Percentiles rank a stretch among this genome's conserved stretches.
These are phyloP conservation scores for Endocarpon pusillum DNA, from an alignment of 495 filamentous ascomycete genomes.

Conservation along the genomic window DNA sequence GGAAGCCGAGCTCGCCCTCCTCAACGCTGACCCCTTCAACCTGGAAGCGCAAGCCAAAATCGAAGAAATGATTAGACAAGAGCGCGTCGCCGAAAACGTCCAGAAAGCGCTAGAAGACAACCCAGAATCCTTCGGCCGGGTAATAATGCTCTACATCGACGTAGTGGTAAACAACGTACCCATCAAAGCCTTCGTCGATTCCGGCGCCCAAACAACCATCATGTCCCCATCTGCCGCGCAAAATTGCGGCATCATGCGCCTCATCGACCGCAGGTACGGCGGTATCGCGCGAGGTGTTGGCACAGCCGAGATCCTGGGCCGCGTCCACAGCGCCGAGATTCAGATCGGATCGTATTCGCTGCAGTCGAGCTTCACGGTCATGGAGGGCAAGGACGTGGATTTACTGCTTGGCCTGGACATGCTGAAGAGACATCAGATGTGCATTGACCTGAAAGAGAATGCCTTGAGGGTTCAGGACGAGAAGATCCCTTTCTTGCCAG, in stretches of 20 bases:
- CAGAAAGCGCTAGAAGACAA: conserved; percentile 93
- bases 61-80: conserved; percentile 89
- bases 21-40: conserved; percentile 89
- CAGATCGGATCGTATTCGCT: conserved; percentile 79
- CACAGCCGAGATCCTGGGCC: conserved; percentile 82
- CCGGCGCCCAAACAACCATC: conserved; percentile 93
- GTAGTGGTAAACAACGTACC: conserved; percentile 85
- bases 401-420: conserved; percentile 89
- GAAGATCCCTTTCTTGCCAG: conserved; percentile 76
- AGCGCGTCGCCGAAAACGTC: conserved; percentile 82
- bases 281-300: conserved; percentile 88
- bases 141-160: conserved; percentile 91
- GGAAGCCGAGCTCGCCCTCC: conserved; percentile 55
- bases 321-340: conserved; percentile 85
- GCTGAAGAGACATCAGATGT: conserved; percentile 84
- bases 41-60: conserved; percentile 80
- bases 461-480: conserved; percentile 73
- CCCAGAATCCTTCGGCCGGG: conserved; percentile 85
- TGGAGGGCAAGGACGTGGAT: conserved; percentile 98
- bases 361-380: conserved; percentile 94
- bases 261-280: conserved; percentile 82
- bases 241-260: conserved; percentile 85
- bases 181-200: conserved; percentile 95
- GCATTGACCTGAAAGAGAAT: conserved; percentile 67
- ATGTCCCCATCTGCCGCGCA: conserved; percentile 92